phyloP scores from a whole-genome alignment of 73 alveolate genomes.

The Symbiodinium pilosum region DNA sequence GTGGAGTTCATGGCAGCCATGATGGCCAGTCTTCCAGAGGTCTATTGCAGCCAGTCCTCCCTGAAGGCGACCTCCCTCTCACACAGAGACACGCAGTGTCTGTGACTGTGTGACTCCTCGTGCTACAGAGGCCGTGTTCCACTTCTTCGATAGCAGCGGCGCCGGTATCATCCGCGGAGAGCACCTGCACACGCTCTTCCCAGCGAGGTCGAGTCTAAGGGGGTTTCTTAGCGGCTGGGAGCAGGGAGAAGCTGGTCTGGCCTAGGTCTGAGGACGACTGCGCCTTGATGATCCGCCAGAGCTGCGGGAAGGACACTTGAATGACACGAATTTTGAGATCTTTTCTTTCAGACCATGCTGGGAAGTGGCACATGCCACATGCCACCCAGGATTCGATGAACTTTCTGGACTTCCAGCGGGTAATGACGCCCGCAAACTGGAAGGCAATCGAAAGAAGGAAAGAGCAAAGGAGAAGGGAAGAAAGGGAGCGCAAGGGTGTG shows the following conservation, averaged over 20 bases:
- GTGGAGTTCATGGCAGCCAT: slow-evolving; percentile 38
- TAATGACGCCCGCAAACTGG: slow-evolving; percentile 45
- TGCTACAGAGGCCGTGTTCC: neutral
- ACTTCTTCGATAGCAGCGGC: slow-evolving; percentile 38
- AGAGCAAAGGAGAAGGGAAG: neutral
- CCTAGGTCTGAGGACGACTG: slow-evolving; percentile 4
- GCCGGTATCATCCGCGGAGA: neutral
- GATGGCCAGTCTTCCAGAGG: slow-evolving; percentile 25
- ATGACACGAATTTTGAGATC: too few relatives aligned
- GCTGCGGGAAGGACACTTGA: neutral
- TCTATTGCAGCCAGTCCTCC: slow-evolving; percentile 11
- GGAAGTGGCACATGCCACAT: neutral
- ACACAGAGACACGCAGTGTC: too few relatives aligned
- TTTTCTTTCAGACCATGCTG: too few relatives aligned
- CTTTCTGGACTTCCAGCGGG: slow-evolving; percentile 8
- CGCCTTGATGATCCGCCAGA: slow-evolving; percentile 15
- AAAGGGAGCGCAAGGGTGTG: neutral
- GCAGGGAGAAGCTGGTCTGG: too few relatives aligned
- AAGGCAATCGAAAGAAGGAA: neutral
- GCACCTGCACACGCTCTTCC: slow-evolving; percentile 26
- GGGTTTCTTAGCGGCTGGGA: neutral
- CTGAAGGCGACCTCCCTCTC: neutral
- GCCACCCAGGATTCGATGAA: slow-evolving; percentile 39
- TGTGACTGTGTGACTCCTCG: too few relatives aligned
- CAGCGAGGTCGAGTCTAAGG: neutral